A percentile compares a stretch with the other conserved stretches of the same genome.
Conservation (phyloP, 495 filamentous ascomycete species). For the Aspergillus bertholletiae region DNA sequence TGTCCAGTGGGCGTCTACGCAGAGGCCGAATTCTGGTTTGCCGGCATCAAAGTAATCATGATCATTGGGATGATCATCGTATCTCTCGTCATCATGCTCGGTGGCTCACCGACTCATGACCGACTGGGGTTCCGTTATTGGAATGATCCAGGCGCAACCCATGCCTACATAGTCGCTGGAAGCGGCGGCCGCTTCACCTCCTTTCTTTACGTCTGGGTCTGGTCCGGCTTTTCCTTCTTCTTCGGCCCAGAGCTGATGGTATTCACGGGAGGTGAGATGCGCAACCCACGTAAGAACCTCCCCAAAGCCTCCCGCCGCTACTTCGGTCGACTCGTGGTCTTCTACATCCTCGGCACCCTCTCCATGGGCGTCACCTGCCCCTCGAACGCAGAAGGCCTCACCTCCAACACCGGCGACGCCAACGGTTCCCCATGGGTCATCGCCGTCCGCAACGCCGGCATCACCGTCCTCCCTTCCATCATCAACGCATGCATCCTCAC, state of each 20-base stretch:
- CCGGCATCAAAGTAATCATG: constrained; percentile 65
- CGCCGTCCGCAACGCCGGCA: constrained; percentile 53
- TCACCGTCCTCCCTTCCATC: constrained; percentile 58
- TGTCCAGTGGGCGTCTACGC: constrained; percentile 64
- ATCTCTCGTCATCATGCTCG: constrained; percentile 60
- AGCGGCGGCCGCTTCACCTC: constrained; percentile 24
- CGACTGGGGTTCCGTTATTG: constrained; percentile 66
- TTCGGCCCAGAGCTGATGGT: constrained; percentile 46
- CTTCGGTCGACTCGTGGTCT: constrained; percentile 74
- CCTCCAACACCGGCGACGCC: constrained; percentile 37
- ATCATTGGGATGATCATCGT: constrained; percentile 62
- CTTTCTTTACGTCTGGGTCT: constrained; percentile 21
- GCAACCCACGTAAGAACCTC: constrained; percentile 62
- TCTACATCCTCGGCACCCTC: constrained; percentile 57
- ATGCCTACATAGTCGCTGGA: constrained; percentile 16
- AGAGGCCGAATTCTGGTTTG: constrained; percentile 70
- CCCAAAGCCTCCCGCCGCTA: constrained; percentile 71
- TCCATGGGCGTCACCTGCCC: constrained; percentile 47
- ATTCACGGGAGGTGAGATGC: constrained; percentile 54
- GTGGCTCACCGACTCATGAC: constrained; percentile 55
- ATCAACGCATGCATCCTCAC: constrained; percentile 70
- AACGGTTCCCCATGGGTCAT: constrained; percentile 52
- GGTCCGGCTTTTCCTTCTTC: constrained; percentile 53
- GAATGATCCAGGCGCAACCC: constrained; percentile 62
- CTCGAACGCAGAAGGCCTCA: constrained; percentile 44